Evolutionary conservation across 257 asterid species (phyloP), one percentile per base, ranked within the genome.

Genomic region (Solanum boliviense): DNA sequence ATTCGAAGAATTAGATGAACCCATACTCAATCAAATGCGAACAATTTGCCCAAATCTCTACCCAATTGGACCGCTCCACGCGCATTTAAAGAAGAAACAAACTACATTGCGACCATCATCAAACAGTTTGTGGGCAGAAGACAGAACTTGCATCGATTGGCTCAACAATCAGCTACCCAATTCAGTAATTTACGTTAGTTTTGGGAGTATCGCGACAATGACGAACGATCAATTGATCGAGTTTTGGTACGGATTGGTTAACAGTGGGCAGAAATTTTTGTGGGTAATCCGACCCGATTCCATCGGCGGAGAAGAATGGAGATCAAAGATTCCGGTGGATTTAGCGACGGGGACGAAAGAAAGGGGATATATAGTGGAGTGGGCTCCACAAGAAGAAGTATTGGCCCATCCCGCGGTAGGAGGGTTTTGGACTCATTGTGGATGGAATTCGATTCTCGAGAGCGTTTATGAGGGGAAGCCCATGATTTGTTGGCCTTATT

Each of bases 31-130:
- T 73, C 91, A 94, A 84, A 91, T 94, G 9, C 90, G 94, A 5
- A 90, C 89, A 2, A 71, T 76, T 10, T 91, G 94, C 67, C 95
- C 95, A 4, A 94, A 92, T 31, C 9, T 93, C 8, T 95, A 90
- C 44, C 85, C 96, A 1, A 91, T 95, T 2, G 97, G 97, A 10
- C 97, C 98, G 3, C 91, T 94, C 38, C 98, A 94, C 35, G 90
- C 93, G 3, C 94, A 91, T 85, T 76, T 94, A 4, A 91, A 91
- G 52, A 41, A 90, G 1, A 85, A 81, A 13, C 73, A 85, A 5
- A 13, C 85, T 2, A n/a, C 70, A 68, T 7, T 9, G n/a, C 29
- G 34, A 16, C 4, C 83, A 20, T 71, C 88, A 3, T 86, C 92
- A 6, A 87, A 81, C 52, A 91, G 93, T n/a, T 83, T 93, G 56